Base-by-base conservation (phyloP, 2,329 filamentous ascomycete genomes). In the Pyrenophora tritici-repentis region DNA sequence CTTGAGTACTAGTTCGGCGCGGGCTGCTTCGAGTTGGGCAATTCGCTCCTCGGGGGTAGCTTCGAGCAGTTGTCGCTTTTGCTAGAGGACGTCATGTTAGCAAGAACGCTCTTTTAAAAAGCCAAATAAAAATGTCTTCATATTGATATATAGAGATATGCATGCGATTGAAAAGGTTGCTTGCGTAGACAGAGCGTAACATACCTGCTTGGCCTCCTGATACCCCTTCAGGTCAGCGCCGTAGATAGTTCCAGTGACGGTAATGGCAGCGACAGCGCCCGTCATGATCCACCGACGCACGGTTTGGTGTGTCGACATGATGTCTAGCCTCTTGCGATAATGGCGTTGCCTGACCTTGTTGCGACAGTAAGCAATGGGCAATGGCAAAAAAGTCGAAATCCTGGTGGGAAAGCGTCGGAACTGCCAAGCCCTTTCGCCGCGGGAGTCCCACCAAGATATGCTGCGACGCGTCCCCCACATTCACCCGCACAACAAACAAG, bases 221-320 rank as follows among this genome's bases (percentile, higher is more conserved):
- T 78, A 70, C 3, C 76, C 79, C 66, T 85, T 86, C 53, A 86
- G 57, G 6, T 79, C 78, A 16, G 85, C 84, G 18, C 85, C 85
- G 60, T 85, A 86, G 55, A 81, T 76, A 4, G 82, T 78, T 43
- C 84, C 84, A 1, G 78, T 79, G 6, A 80, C 79, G 1, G 83
- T 85, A 39, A 85, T 78, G 13, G 80, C 78, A 8, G 81, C 77
- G 14, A 86, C 77, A 3, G 80, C 77, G 31, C 75, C 79, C 1
- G 84, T 83, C 59, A 84, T 67, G 14, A 85, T 73, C 50, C 81
- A 74, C 13, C 80, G 76, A 22, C 80, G 77, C 6, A 81, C 63
- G 34, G 57, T 58, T 48, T 71, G 70, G 29, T 50, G 56, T 6
- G 63, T 63, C 1, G 54, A 48, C 66, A 70, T 65, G 45, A 50